A percentile compares a stretch with the other conserved stretches of the same genome.
Conservation (phyloP, 768 basidiomycete species). For the Albatrellus ellisii region DNA sequence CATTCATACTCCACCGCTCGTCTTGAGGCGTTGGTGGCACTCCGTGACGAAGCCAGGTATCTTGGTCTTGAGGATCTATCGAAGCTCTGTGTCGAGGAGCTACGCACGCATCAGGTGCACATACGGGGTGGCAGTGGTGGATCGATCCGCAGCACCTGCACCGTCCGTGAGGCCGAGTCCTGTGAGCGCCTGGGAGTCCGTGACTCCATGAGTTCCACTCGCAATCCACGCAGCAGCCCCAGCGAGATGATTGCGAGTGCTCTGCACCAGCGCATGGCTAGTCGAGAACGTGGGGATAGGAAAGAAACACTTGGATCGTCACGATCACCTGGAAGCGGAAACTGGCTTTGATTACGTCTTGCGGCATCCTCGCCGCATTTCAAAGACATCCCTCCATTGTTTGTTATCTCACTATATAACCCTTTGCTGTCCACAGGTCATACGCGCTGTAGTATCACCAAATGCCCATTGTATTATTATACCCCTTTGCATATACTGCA, state of each 20-base stretch:
- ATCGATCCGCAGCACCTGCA: constrained; percentile 48
- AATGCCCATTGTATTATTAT: too few species aligned
- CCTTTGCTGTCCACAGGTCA: too few species aligned
- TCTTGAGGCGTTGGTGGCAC: constrained; percentile 51
- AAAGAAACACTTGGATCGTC: not conserved
- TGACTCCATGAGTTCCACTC: constrained; percentile 9
- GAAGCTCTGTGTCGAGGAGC: constrained; percentile 54
- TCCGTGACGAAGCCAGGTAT: constrained; percentile 69
- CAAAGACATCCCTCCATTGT: too few species aligned
- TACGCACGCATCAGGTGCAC: constrained; percentile 34
- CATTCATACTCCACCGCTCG: constrained; percentile 24
- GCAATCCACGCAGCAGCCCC: not conserved
- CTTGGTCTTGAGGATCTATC: constrained; percentile 56
- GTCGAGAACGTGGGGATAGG: too few species aligned
- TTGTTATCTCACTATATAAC: too few species aligned
- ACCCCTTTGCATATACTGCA: too few species aligned
- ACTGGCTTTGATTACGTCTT: not conserved
- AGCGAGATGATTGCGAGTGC: too few species aligned
- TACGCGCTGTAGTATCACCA: too few species aligned
- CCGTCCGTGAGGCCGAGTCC: constrained; percentile 42
- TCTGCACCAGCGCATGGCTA: too few species aligned
- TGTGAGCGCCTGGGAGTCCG: constrained; percentile 11
- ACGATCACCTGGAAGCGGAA: not conserved
- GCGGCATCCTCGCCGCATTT: not conserved
- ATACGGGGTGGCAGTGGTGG: constrained; percentile 32